These are phyloP conservation scores for Fusarium luffae DNA, from an alignment of 2,329 filamentous ascomycete genomes.

Conservation along the genomic window DNA sequence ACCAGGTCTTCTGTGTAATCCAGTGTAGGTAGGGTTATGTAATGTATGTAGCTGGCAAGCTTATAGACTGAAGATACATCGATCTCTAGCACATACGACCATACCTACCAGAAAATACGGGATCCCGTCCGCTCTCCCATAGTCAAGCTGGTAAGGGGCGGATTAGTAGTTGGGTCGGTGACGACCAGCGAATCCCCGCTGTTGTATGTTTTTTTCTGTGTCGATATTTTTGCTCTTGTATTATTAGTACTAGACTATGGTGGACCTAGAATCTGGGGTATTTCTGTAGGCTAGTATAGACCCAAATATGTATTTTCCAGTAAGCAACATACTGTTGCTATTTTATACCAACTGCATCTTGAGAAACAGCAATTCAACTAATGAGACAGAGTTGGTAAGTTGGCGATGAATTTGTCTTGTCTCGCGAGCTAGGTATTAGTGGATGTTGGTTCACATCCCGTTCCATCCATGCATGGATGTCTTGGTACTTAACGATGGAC, in stretches of 20 bases:
- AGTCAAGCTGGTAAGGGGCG: background rate
- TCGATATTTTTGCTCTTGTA: background rate
- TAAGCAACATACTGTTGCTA: background rate
- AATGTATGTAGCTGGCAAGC: background rate
- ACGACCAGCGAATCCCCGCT: background rate
- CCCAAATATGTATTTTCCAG: background rate
- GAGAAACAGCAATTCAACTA: background rate
- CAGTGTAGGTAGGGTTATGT: background rate
- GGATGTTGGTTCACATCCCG: background rate
- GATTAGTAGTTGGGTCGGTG: background rate
- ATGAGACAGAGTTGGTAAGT: background rate
- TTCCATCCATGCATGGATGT: background rate
- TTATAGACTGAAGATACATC: background rate
- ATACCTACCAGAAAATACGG: background rate
- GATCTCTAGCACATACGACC: background rate
- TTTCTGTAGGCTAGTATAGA: background rate
- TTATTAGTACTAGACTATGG: background rate
- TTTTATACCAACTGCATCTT: background rate
- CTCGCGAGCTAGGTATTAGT: background rate
- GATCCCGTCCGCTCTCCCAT: background rate
- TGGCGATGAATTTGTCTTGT: background rate
- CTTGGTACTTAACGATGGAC: background rate
- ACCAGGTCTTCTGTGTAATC: background rate
- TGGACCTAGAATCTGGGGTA: background rate
- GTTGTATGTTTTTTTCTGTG: background rate